phyloP scores from a whole-genome alignment of 495 filamentous ascomycete genomes.

The Aspergillus sclerotioniger region DNA sequence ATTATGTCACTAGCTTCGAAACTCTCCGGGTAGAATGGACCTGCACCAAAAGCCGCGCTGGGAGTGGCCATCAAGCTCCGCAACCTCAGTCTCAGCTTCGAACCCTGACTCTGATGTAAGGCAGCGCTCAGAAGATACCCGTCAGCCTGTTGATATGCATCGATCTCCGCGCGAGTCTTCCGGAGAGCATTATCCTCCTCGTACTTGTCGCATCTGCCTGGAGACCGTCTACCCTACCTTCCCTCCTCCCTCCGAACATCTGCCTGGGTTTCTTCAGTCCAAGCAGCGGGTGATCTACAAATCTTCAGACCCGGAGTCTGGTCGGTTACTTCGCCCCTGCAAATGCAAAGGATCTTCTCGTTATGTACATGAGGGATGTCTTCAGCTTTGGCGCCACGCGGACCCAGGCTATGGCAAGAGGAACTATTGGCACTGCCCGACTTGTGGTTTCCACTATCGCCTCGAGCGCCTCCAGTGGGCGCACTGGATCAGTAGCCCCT shows the following conservation, averaged over 20 bases:
- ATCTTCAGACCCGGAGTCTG: slow-evolving; percentile 68
- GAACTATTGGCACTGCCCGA: slow-evolving; percentile 85
- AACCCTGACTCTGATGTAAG: slow-evolving; percentile 13
- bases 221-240: slow-evolving; percentile 79
- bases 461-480: slow-evolving; percentile 76
- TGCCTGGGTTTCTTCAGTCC: slow-evolving; percentile 62
- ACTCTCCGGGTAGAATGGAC: slow-evolving; percentile 17
- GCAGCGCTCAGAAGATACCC: slow-evolving; percentile 15
- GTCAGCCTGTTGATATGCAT: slow-evolving; percentile 13
- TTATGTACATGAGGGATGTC: slow-evolving; percentile 94
- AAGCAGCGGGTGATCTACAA: slow-evolving; percentile 68
- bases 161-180: slow-evolving; percentile 22
- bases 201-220: slow-evolving; percentile 89
- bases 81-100: slow-evolving; percentile 6
- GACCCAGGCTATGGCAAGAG: slow-evolving; percentile 63
- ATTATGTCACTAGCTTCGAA: slow-evolving; percentile 14
- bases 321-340: slow-evolving; percentile 87
- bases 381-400: slow-evolving; percentile 79
- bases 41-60: slow-evolving; percentile 21
- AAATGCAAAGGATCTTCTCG: slow-evolving; percentile 87
- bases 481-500: slow-evolving; percentile 66
- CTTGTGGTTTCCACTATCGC: slow-evolving; percentile 81
- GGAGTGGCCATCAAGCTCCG: slow-evolving; percentile 21
- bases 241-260: slow-evolving; percentile 57
- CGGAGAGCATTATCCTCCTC: slow-evolving; percentile 58